Base-by-base conservation (phyloP, 2,329 filamentous ascomycete genomes). In the Sclerotinia nivalis region DNA sequence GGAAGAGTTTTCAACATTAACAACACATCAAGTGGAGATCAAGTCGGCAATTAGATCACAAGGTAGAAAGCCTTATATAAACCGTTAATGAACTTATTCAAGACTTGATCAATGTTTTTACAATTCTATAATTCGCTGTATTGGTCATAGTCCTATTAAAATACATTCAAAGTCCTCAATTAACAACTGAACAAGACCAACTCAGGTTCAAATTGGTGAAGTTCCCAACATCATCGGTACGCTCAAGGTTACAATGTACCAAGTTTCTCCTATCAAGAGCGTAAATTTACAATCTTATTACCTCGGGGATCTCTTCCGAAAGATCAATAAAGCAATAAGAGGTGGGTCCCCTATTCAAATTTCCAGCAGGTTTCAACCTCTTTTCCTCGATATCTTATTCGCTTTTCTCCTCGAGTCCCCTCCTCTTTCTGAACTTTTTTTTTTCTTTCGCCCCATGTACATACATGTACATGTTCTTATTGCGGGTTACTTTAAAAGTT, bases 1-100 rank as follows among this genome's bases (percentile, higher is more conserved):
- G 40, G 4, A 49, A 62, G 37, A 62, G 28, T 50, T 62, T 49
- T 25, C 28, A 62, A 37, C 20, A 37, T 61, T 37, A 64, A 64
- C 60, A 64, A 50, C 45, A 64, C 60, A 64, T 64, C 60, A 64
- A 50, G 45, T 64, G 60, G 60, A 37, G 31, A 50, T 40, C 31
- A n/a, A n/a, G 45, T 64, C 45, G 60, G 28, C 45, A 31, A 50
- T 50, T 37, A 37, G 60, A 64, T 64, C 22, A 45, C 25, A 15
- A 59, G 22, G 10, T 25, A 25, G 22, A 25, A 59, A 43, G 55
- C 20, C 20, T 49, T 15, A 59, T 59, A 58, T 37, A 37, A 34
- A 43, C 40, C 40, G 40, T 43, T 18, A 7, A 43, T 43, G 15
- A 43, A 13, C 40, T 43, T 15, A 43, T 15, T 15, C 40, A 43